Percentiles rank a stretch among this genome's conserved stretches.
These are phyloP conservation scores for Schoenoplectus tabernaemontani DNA, from an alignment of 202 grass and related monocot species.

Conservation along the genomic window DNA sequence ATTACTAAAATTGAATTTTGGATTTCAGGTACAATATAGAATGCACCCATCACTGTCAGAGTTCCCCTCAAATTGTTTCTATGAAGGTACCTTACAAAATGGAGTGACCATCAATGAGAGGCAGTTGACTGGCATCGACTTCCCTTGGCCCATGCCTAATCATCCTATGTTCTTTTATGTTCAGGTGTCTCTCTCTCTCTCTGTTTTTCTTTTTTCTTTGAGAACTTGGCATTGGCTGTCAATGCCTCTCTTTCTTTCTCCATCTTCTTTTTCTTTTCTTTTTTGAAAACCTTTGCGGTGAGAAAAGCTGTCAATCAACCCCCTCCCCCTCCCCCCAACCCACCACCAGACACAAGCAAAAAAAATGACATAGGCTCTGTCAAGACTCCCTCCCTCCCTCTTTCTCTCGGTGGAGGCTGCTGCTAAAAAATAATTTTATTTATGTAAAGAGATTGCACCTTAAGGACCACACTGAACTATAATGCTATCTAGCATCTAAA, in stretches of 20 bases:
- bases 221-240: neutral
- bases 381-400: neutral
- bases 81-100: constrained; percentile 98
- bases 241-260: too few relatives aligned
- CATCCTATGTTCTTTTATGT: constrained; percentile 99
- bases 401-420: neutral
- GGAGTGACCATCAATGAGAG: constrained; percentile 98
- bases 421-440: neutral
- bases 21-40: constrained; percentile 92
- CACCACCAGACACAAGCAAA: too few relatives aligned
- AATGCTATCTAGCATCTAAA: neutral
- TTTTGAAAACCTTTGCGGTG: too few relatives aligned
- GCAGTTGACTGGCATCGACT: constrained; percentile 85
- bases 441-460: neutral
- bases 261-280: too few relatives aligned
- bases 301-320: too few relatives aligned
- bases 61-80: constrained; percentile 98
- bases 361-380: too few relatives aligned
- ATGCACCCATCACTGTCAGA: constrained; percentile 98
- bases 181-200: constrained; percentile 42
- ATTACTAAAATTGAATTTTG: neutral
- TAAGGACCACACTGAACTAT: neutral
- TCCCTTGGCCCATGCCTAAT: constrained; percentile 97
- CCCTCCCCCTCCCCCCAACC: too few relatives aligned
- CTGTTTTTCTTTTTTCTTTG: neutral